A percentile compares a stretch with the other conserved stretches of the same genome.
phyloP scores from a whole-genome alignment of 169 alveolate species.

The Theileria luwenshuni region DNA sequence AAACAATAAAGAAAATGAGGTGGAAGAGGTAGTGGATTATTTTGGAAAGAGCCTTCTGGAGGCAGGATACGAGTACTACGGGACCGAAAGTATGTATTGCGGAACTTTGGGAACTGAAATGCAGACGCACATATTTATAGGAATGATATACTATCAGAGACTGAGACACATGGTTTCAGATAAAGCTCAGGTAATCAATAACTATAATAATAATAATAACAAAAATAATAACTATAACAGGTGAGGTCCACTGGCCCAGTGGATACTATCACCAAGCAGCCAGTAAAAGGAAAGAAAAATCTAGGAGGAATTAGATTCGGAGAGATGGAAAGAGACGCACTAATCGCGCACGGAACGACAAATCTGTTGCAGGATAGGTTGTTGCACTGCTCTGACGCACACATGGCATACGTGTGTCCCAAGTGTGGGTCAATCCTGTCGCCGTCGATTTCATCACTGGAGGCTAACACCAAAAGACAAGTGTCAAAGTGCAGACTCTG shows the following conservation, averaged over 20 bases:
- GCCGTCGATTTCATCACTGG: constrained; percentile 79
- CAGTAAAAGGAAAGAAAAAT: constrained; percentile 97
- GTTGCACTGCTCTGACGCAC: constrained; percentile 95
- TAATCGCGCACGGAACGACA: constrained; percentile 98
- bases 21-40: constrained; percentile 53
- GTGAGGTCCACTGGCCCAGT: constrained; percentile 98
- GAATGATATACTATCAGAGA: constrained; percentile 98
- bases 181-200: constrained; percentile 88
- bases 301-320: constrained; percentile 99
- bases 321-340: constrained; percentile 99
- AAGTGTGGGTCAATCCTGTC: constrained; percentile 95
- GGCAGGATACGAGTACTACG: constrained; percentile 94
- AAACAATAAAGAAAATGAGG: constrained; percentile 78
- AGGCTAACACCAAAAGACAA: constrained; percentile 44
- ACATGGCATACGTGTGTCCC: constrained; percentile 97
- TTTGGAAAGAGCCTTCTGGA: constrained; percentile 54
- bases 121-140: constrained; percentile 97
- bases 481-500: constrained; percentile 61
- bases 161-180: constrained; percentile 99
- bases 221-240: constrained; percentile 70
- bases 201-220: constrained; percentile 49
- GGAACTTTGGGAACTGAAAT: constrained; percentile 97
- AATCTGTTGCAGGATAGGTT: constrained; percentile 96
- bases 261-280: constrained; percentile 97
- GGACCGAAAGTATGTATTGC: constrained; percentile 97